phyloP scores from a whole-genome alignment of 108 stramenopile genomes.

The Conticribra weissflogii region DNA sequence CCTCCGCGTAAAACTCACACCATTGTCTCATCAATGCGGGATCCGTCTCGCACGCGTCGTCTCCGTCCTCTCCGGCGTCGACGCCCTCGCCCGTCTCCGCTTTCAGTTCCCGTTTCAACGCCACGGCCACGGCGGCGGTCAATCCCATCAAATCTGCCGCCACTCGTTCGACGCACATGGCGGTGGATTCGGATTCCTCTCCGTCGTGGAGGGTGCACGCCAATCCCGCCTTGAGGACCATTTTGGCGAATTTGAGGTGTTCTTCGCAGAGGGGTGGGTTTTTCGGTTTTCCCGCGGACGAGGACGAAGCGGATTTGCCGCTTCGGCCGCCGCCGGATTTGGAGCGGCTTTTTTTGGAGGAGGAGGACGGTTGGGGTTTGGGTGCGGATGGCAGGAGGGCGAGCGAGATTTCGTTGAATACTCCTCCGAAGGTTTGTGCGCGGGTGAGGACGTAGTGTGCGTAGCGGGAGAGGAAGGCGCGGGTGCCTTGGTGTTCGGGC shows the following conservation, averaged over 20 bases:
- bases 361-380: slow-evolving; percentile 19
- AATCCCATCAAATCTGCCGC: slow-evolving; percentile 85
- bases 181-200: slow-evolving; percentile 89
- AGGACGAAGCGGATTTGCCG: slow-evolving; percentile 35
- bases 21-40: slow-evolving; percentile 73
- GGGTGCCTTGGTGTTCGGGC: slow-evolving; percentile 67
- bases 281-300: slow-evolving; percentile 54
- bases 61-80: too few relatives aligned
- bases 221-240: slow-evolving; percentile 85
- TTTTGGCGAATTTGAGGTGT: slow-evolving; percentile 79
- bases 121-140: slow-evolving; percentile 72
- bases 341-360: slow-evolving; percentile 33
- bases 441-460: slow-evolving; percentile 90
- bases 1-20: slow-evolving; percentile 88
- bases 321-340: slow-evolving; percentile 24
- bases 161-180: slow-evolving; percentile 86
- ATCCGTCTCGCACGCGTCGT: slow-evolving; percentile 50
- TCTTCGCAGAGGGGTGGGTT: slow-evolving; percentile 71
- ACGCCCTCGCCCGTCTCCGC: too few relatives aligned
- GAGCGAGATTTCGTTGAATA: slow-evolving; percentile 90
- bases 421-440: slow-evolving; percentile 87
- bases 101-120: slow-evolving; percentile 78
- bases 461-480: slow-evolving; percentile 85
- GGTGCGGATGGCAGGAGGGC: too few relatives aligned
- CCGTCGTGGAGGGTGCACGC: slow-evolving; percentile 85